These are phyloP conservation scores for apple (Malus domestica) DNA, from an alignment of 306 rosid species.

Conservation along the genomic window DNA sequence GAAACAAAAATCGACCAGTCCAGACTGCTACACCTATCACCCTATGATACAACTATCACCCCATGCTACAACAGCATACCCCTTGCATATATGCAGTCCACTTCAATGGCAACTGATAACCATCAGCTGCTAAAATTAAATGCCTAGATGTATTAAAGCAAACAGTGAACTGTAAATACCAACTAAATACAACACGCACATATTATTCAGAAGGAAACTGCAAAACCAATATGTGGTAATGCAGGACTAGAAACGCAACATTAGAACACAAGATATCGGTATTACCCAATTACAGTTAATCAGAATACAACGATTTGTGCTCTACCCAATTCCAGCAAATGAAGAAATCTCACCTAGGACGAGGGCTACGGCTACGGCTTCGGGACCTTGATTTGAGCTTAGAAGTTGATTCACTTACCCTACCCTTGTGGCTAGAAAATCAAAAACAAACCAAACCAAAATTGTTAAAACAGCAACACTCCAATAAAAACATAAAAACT, in stretches of 20 bases:
- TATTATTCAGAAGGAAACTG: background rate
- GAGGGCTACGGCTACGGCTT: slow-evolving; percentile 73
- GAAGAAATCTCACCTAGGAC: slow-evolving; percentile 45
- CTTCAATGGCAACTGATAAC: background rate
- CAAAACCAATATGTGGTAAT: background rate
- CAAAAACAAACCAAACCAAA: background rate
- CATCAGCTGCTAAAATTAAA: background rate
- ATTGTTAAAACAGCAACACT: background rate
- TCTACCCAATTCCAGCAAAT: background rate
- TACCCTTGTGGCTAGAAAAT: slow-evolving; percentile 49
- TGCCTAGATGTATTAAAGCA: background rate
- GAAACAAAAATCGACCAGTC: background rate
- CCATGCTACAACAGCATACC: background rate
- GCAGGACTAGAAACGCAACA: background rate
- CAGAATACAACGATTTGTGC: background rate
- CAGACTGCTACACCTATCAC: background rate
- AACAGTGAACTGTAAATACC: too few species aligned
- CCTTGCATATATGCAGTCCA: too few species aligned
- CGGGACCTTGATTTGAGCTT: slow-evolving; percentile 42
- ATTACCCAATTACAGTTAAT: background rate
- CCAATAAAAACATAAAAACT: background rate
- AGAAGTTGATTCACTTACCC: slow-evolving; percentile 45
- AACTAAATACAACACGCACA: background rate
- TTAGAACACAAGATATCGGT: background rate
- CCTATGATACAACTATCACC: background rate